Evolutionary conservation across 352 stramenopile genomes (phyloP).

Genomic region (Globisporangium spiculum): DNA sequence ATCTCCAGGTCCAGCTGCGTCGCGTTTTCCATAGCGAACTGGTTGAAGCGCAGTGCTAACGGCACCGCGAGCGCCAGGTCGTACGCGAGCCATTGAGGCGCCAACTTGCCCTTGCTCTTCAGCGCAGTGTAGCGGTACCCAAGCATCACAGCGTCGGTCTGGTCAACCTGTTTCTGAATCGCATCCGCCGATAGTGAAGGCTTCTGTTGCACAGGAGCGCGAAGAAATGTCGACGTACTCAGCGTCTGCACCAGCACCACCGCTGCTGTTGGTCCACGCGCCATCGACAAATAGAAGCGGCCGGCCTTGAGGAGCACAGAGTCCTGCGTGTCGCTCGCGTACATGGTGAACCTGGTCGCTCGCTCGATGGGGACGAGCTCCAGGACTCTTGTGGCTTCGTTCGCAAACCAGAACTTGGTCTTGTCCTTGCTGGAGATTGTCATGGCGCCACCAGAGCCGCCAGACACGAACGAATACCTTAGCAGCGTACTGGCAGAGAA

Average conservation of each 20-base stretch:
- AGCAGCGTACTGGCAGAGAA: neutral
- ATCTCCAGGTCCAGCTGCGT: neutral
- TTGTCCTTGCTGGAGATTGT: slow-evolving; percentile 7
- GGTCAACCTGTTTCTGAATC: neutral
- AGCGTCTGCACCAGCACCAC: neutral
- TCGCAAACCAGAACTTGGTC: neutral
- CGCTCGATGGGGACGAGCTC: slow-evolving; percentile 1
- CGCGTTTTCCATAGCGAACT: neutral
- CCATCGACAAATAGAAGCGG: neutral
- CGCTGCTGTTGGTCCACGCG: neutral
- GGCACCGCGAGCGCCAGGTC: neutral
- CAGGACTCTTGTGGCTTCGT: neutral
- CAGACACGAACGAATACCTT: neutral
- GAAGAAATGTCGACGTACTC: neutral
- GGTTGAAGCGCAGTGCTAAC: neutral
- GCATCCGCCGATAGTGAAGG: neutral
- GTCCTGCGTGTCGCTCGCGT: neutral
- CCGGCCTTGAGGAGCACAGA: neutral
- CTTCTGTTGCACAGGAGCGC: neutral
- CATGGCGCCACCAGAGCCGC: neutral
- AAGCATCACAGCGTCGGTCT: neutral
- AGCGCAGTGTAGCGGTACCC: slow-evolving; percentile 1
- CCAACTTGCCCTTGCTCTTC: neutral
- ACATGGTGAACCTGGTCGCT: slow-evolving; percentile 1
- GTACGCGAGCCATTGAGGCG: neutral